Evolutionary conservation across 495 filamentous ascomycete species (phyloP), one percentile per base, ranked within the genome.

Genomic region (Opeltia flavorubescens): DNA sequence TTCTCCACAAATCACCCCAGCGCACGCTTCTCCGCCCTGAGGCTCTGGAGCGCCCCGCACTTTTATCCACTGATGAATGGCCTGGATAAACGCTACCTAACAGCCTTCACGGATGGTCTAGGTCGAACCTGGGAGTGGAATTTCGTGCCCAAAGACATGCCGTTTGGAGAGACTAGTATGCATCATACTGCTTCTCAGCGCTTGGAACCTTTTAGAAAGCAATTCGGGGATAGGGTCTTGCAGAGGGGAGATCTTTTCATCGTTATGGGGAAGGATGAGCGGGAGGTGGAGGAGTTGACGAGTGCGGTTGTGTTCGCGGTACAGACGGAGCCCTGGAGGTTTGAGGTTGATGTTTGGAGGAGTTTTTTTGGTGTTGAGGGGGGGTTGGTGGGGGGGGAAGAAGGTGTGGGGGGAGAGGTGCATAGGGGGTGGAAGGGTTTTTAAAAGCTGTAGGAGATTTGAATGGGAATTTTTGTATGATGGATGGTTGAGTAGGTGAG

Each of bases 311-410:
- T 59, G 24, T 73, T 66, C 49, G 62, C 65, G 33, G 50, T 74
- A 25, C 67, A 72, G 62, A 70, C 67, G 24, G 66, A 65, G 51
- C 70, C 70, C 23, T 74, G 70, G 70, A 55, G 65, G 35, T 51
- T 66, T 46, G 70, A 76, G 61, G 56, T 72, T 36, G 69, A 75
- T 57, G 55, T 71, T 33, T 69, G 69, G 67, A 68, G 67, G 59
- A 74, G 69, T 46, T 76, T 70, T 53, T 52, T 74, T 11, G 69
- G 70, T 58, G 66, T 74, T 0, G 70, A 69, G 29, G 31, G 69
- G 41, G 55, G 48, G 9, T 70, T 73, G 41, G 35, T 70, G 53
- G 59, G 71, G 52, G 50, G 48, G 4, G 54, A 48, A 66, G 56
- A 43, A 52, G 43, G 55, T 54, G 44, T 69, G 65, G 65, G 58